These are phyloP conservation scores for Datura wrightii DNA, from an alignment of 257 asterid genomes.

Conservation along the genomic window DNA sequence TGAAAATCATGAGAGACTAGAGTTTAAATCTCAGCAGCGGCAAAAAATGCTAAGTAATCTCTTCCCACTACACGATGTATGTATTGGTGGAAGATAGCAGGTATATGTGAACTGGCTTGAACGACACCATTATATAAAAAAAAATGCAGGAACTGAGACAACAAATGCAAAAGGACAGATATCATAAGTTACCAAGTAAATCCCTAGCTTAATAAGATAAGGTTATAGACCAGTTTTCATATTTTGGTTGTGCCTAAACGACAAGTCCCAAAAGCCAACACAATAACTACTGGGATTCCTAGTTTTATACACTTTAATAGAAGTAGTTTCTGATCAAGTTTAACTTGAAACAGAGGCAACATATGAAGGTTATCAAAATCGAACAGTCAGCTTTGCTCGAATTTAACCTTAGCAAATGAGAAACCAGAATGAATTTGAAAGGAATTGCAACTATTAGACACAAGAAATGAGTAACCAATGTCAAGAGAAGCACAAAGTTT, in stretches of 20 bases:
- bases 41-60: neutral
- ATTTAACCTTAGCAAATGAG: too few relatives aligned
- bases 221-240: neutral
- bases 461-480: neutral
- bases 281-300: neutral
- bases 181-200: neutral
- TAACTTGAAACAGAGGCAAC: neutral
- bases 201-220: neutral
- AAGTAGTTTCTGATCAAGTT: neutral
- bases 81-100: neutral
- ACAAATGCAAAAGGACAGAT: neutral
- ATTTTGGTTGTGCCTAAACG: neutral
- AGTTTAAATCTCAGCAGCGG: neutral
- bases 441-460: neutral
- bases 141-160: neutral
- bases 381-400: neutral
- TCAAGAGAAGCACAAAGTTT: neutral
- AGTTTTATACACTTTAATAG: neutral
- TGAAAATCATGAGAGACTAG: neutral
- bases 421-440: neutral
- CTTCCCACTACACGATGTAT: neutral
- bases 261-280: neutral
- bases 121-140: neutral
- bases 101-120: neutral
- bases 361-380: neutral